These are phyloP conservation scores for Endocalyx cinctus DNA, from an alignment of 2,329 filamentous ascomycete species.

Conservation along the genomic window DNA sequence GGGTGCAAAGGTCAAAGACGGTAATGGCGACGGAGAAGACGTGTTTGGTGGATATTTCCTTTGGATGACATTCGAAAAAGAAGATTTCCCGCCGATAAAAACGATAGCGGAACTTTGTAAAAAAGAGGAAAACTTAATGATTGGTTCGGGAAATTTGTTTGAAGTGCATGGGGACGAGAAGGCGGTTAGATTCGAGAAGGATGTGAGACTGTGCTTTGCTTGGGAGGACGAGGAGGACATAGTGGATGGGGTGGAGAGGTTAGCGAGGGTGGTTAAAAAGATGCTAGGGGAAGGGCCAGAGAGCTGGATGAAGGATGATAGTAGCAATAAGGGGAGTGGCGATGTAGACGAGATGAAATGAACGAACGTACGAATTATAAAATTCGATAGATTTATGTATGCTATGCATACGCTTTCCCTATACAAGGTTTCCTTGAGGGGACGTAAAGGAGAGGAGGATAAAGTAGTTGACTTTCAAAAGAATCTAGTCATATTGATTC, in stretches of 20 bases:
- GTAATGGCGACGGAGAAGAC: constrained; percentile 21
- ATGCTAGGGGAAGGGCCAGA: constrained; percentile 15
- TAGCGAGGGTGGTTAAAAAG: constrained; percentile 41
- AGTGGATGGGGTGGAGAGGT: constrained; percentile 61
- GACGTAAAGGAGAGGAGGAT: too few relatives aligned
- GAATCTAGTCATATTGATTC: too few relatives aligned
- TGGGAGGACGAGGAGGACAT: constrained; percentile 66
- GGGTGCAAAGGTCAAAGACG: constrained; percentile 45
- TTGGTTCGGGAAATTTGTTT: constrained; percentile 68
- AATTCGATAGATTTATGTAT: too few relatives aligned
- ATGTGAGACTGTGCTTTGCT: constrained; percentile 64
- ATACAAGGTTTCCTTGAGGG: too few relatives aligned
- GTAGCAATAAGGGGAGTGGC: not conserved
- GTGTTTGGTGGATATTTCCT: constrained; percentile 81
- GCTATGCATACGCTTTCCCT: too few relatives aligned
- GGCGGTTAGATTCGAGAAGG: constrained; percentile 50
- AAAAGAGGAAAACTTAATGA: constrained; percentile 59
- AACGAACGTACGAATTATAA: not conserved
- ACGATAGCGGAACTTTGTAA: constrained; percentile 54
- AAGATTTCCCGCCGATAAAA: constrained; percentile 40
- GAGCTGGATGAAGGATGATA: constrained; percentile 3
- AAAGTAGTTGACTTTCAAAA: too few relatives aligned
- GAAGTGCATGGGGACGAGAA: constrained; percentile 56
- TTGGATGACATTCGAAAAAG: constrained; percentile 59
- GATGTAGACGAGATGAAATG: not conserved